Evolutionary conservation across 768 basidiomycete genomes (phyloP).

Genomic region (Suillus sp.): DNA sequence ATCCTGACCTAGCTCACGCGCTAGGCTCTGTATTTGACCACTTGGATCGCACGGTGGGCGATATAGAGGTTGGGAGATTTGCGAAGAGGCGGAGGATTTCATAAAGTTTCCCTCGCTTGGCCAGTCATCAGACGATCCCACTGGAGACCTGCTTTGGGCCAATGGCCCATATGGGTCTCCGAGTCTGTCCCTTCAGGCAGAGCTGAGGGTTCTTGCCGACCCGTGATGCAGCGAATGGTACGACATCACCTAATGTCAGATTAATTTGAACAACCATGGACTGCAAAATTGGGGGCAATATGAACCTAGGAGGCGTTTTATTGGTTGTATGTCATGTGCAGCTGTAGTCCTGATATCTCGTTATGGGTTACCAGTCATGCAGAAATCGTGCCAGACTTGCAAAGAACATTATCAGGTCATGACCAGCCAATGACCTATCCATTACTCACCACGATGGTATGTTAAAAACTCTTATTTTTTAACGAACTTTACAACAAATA

Average conservation of each 20-base stretch:
- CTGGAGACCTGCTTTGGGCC: not conserved
- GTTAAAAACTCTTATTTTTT: not conserved
- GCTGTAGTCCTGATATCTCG: not conserved
- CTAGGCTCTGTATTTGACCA: slow-evolving; percentile 37
- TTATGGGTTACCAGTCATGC: not conserved
- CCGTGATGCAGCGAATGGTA: slow-evolving; percentile 3
- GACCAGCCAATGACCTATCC: too few relatives aligned
- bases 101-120: slow-evolving; percentile 4
- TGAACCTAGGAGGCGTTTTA: slow-evolving; percentile 4
- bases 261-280: slow-evolving; percentile 9
- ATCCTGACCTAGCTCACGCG: slow-evolving; percentile 34
- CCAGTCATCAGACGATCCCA: not conserved
- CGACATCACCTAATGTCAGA: slow-evolving; percentile 1
- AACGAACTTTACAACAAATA: not conserved
- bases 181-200: slow-evolving; percentile 1
- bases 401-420: not conserved
- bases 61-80: slow-evolving; percentile 27
- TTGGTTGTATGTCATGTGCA: not conserved
- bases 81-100: slow-evolving; percentile 32
- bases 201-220: slow-evolving; percentile 7
- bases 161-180: slow-evolving; percentile 1
- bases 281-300: slow-evolving; percentile 7
- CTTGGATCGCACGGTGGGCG: slow-evolving; percentile 33
- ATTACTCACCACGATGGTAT: not conserved
- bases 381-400: not conserved